Conservation (phyloP, 148 eudicot species). For the Gaultheria prostrata region DNA sequence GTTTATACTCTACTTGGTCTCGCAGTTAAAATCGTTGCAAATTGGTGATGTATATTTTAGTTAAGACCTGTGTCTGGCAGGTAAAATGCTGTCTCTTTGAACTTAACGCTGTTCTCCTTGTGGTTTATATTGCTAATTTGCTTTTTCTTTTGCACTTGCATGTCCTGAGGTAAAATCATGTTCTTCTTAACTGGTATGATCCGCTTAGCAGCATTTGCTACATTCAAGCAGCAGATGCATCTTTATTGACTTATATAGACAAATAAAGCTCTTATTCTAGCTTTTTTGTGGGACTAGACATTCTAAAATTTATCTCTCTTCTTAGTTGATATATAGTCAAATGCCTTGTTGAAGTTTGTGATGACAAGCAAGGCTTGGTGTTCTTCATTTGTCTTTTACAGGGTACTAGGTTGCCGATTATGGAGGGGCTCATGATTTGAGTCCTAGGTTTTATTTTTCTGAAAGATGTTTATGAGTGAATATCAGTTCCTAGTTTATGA, state of each 20-base stretch:
- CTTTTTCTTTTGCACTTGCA: constrained; percentile 4
- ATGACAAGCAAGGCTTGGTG: not conserved
- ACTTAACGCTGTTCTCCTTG: not conserved
- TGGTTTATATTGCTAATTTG: not conserved
- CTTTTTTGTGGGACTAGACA: not conserved
- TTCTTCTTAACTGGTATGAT: not conserved
- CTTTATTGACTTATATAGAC: not conserved
- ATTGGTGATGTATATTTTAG: not conserved
- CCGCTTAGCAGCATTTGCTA: not conserved
- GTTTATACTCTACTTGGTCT: not conserved
- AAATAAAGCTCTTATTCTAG: not conserved
- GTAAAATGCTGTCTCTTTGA: not conserved
- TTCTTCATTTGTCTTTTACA: not conserved
- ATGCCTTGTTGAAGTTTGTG: not conserved
- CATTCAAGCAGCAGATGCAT: not conserved
- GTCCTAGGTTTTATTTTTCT: not conserved
- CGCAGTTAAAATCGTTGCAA: not conserved
- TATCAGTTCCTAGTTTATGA: not conserved
- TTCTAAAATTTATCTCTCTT: not conserved
- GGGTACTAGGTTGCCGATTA: not conserved
- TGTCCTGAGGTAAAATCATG: constrained; percentile 4
- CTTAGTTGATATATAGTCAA: not conserved
- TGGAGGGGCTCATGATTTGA: constrained; percentile 5
- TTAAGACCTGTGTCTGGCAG: not conserved
- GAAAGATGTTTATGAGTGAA: not conserved